phyloP scores from a whole-genome alignment of 2,329 filamentous ascomycete species.

The Exophiala phaeomuriformis region DNA sequence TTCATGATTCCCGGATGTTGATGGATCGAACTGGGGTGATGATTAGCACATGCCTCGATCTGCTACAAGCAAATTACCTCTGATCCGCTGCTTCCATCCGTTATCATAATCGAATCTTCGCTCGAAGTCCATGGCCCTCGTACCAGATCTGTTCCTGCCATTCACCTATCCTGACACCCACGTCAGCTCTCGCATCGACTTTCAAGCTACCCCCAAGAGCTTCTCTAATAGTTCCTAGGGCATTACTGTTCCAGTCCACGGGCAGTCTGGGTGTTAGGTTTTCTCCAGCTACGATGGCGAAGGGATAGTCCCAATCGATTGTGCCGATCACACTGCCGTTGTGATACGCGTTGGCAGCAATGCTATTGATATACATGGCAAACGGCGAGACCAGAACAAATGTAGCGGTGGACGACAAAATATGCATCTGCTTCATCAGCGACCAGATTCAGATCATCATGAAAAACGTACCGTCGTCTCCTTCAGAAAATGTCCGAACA shows the following conservation, averaged over 20 bases:
- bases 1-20: neutral
- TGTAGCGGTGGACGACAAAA: slow-evolving; percentile 76
- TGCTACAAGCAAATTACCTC: neutral
- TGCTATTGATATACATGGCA: slow-evolving; percentile 65
- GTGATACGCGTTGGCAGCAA: slow-evolving; percentile 81
- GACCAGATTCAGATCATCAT: slow-evolving; percentile 19
- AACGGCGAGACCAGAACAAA: slow-evolving; percentile 80
- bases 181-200: slow-evolving; percentile 68
- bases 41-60: neutral
- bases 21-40: neutral
- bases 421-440: slow-evolving; percentile 51
- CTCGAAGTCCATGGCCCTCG: slow-evolving; percentile 61
- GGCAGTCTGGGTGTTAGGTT: slow-evolving; percentile 69
- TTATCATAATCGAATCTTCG: slow-evolving; percentile 44
- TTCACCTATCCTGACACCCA: slow-evolving; percentile 64
- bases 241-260: slow-evolving; percentile 78
- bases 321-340: slow-evolving; percentile 69
- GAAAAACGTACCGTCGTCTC: slow-evolving; percentile 56
- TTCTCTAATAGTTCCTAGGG: slow-evolving; percentile 63
- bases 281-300: slow-evolving; percentile 67
- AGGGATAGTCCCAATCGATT: slow-evolving; percentile 67
- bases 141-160: slow-evolving; percentile 71
- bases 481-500: slow-evolving; percentile 63
- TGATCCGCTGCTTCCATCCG: neutral
- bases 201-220: slow-evolving; percentile 74